Evolutionary conservation across 805 yeast genomes (phyloP), one percentile per base, ranked within the genome.

Genomic region (Priceomyces melissophilus): DNA sequence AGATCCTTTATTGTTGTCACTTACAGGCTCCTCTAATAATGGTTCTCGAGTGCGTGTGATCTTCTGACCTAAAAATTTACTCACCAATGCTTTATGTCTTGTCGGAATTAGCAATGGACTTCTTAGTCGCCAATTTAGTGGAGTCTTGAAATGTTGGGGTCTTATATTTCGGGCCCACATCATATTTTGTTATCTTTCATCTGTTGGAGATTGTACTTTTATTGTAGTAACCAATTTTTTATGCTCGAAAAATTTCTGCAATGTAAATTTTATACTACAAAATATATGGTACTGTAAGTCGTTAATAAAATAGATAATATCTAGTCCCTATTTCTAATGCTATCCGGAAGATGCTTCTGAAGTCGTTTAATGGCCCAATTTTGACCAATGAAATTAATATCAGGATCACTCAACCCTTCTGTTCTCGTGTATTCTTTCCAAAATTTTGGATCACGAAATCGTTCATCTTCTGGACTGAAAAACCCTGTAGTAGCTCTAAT

Each of bases 281-380:
- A 8, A 20, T 20, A 20, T 4, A 20, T 20, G 25, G 4, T 20
- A 20, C 25, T 20, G 4, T 20, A 20, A 5, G 25, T 20, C 25
- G 25, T 20, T 20, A n/a, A 20, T 20, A 20, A 20, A 20, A 20
- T 20, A 20, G 25, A 20, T 20, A 20, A 20, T 20, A 4, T 20
- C 25, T 20, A 20, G 25, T 20, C 25, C 25, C 25, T 20, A 8
- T 33, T 13, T 13, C 26, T 16, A 4, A 33, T 23, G 16, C 26
- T 26, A 30, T 62, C 67, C 7, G 66, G 69, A 37, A 70, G 54
- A 54, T 69, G 73, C 41, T 69, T 69, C 57, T 86, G 95, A 35
- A 81, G 72, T 50, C 88, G 71, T 56, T 76, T 78, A 30, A 85
- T 76, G 1, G 95, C 95, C 93, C 95, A 86, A 56, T 87, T 87